These are phyloP conservation scores for Medicago lupulina DNA, from an alignment of 306 rosid species.

Conservation along the genomic window DNA sequence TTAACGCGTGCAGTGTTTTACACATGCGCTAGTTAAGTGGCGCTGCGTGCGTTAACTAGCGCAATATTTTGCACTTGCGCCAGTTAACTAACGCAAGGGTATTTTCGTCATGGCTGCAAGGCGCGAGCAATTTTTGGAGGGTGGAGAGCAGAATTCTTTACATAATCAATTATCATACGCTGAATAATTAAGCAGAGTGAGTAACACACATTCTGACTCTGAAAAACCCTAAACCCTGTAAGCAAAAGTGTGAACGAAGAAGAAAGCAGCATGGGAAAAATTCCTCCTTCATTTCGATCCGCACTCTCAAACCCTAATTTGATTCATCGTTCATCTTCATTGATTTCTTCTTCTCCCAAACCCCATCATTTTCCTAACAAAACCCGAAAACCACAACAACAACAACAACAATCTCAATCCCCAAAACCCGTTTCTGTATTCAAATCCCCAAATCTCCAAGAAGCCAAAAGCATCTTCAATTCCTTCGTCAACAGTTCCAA, in stretches of 20 bases:
- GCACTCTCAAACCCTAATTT: slow-evolving; percentile 51
- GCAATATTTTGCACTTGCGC: no score
- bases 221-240: slow-evolving; percentile 36
- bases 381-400: slow-evolving; percentile 13
- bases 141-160: no score
- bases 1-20: no score
- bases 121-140: no score
- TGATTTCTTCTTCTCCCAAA: slow-evolving; percentile 40
- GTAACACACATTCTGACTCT: not conserved
- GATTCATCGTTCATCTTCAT: slow-evolving; percentile 46
- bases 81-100: no score
- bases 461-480: slow-evolving; percentile 62
- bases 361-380: slow-evolving; percentile 47
- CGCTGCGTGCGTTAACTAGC: no score
- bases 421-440: slow-evolving; percentile 43
- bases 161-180: no score
- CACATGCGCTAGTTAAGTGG: no score
- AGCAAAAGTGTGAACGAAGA: slow-evolving; percentile 1
- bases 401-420: slow-evolving; percentile 7
- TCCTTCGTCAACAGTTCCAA: slow-evolving; percentile 51
- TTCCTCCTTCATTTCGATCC: slow-evolving; percentile 70
- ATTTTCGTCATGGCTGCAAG: no score
- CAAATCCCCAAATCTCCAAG: slow-evolving; percentile 70
- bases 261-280: slow-evolving; percentile 59
- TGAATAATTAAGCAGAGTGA: no score